Conservation (phyloP, 2,329 filamentous ascomycete genomes). For the Madurella fahalii region DNA sequence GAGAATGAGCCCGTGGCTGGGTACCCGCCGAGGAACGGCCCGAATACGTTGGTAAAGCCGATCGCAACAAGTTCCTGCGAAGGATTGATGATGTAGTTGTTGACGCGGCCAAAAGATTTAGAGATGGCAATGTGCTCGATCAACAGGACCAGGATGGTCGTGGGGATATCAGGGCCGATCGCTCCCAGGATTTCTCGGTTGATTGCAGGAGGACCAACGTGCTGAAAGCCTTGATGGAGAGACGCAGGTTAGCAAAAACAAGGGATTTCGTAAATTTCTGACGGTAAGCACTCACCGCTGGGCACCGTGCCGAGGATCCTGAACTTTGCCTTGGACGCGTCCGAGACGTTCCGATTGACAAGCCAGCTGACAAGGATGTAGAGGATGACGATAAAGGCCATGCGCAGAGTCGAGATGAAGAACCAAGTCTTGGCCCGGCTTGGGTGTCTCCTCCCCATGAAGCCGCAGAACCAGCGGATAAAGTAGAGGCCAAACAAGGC, state of each 20-base stretch:
- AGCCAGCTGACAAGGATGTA: slow-evolving; percentile 86
- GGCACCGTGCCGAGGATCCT: slow-evolving; percentile 71
- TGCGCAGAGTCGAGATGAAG: slow-evolving; percentile 68
- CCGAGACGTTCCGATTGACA: slow-evolving; percentile 60
- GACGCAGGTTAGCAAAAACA: background rate
- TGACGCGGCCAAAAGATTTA: slow-evolving; percentile 95
- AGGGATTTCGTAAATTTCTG: background rate
- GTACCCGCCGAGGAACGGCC: slow-evolving; percentile 88
- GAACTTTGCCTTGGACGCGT: slow-evolving; percentile 58
- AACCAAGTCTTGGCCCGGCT: slow-evolving; percentile 61
- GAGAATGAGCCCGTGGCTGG: slow-evolving; percentile 74
- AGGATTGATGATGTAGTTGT: slow-evolving; percentile 95
- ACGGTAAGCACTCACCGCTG: slow-evolving; percentile 48
- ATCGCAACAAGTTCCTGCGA: slow-evolving; percentile 97
- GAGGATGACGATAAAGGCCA: slow-evolving; percentile 69
- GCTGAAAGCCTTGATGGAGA: slow-evolving; percentile 61
- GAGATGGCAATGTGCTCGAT: slow-evolving; percentile 98
- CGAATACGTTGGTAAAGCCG: slow-evolving; percentile 84
- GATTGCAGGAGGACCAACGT: slow-evolving; percentile 71
- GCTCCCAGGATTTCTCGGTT: slow-evolving; percentile 61
- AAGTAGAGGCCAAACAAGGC: slow-evolving; percentile 63
- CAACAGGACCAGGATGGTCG: slow-evolving; percentile 83
- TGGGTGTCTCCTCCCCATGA: slow-evolving; percentile 58
- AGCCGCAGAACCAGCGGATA: slow-evolving; percentile 57
- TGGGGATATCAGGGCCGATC: slow-evolving; percentile 72